phyloP scores from a whole-genome alignment of 192 early-diverging fungal genomes.

The Linnemannia hyalina region DNA sequence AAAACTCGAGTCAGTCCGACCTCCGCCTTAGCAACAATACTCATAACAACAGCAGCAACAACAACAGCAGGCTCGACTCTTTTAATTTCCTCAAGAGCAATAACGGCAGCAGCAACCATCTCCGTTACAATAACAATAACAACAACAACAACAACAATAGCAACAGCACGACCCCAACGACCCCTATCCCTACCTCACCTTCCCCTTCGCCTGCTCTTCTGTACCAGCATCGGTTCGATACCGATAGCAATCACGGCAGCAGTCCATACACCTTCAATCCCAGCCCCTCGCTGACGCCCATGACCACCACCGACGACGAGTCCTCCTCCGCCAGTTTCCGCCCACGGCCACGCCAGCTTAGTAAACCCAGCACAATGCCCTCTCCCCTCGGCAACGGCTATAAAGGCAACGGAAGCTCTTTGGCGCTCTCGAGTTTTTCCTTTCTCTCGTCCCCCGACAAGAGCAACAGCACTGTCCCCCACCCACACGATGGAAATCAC shows the following conservation, averaged over 20 bases:
- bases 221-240: not conserved
- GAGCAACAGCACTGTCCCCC: not conserved
- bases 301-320: conserved; percentile 48
- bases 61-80: not conserved
- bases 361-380: conserved; percentile 29
- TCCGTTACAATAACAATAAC: not conserved
- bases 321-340: conserved; percentile 45
- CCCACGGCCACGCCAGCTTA: conserved; percentile 34
- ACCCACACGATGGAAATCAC: conserved; percentile 5
- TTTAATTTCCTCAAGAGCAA: not conserved
- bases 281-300: conserved; percentile 11
- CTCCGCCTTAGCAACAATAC: not conserved
- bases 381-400: conserved; percentile 34
- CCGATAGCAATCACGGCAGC: not conserved
- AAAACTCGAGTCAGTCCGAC: not conserved
- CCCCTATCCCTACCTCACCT: not conserved
- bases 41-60: not conserved
- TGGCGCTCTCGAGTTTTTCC: conserved; percentile 21
- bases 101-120: conserved; percentile 2
- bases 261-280: conserved; percentile 7
- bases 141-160: not conserved
- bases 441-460: conserved; percentile 22
- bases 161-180: not conserved
- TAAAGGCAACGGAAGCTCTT: conserved; percentile 8
- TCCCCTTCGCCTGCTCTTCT: not conserved